These are phyloP conservation scores for Mycocentrospora acerina DNA, from an alignment of 2,329 filamentous ascomycete genomes.

Conservation along the genomic window DNA sequence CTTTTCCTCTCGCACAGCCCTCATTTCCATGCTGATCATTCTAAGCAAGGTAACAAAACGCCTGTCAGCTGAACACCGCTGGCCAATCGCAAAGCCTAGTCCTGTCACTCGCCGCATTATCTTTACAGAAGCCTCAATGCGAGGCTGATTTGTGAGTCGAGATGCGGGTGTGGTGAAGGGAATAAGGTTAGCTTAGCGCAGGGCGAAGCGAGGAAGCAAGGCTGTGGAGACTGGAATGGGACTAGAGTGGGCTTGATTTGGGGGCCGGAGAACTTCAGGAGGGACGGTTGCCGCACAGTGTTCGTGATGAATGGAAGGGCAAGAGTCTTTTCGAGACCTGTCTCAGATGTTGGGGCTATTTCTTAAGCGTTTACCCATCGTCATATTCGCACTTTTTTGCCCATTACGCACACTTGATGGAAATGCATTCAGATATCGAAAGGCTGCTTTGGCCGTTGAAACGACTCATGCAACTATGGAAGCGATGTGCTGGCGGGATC, in stretches of 20 bases:
- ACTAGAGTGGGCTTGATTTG: slow-evolving; percentile 6
- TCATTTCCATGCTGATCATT: slow-evolving; percentile 14
- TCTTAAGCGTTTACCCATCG: too few relatives aligned
- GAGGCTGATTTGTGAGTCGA: slow-evolving; percentile 2
- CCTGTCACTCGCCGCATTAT: slow-evolving; percentile 4
- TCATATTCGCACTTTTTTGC: too few relatives aligned
- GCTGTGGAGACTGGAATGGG: slow-evolving; percentile 11
- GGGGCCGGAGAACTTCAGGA: slow-evolving; percentile 7
- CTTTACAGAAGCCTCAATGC: slow-evolving; percentile 11
- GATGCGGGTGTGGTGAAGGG: slow-evolving; percentile 4
- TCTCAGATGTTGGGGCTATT: too few relatives aligned
- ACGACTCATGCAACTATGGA: too few relatives aligned
- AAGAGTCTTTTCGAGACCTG: too few relatives aligned
- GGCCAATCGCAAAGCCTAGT: slow-evolving; percentile 10
- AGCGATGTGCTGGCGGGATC: too few relatives aligned
- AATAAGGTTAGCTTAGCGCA: slow-evolving; percentile 14
- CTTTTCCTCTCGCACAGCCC: slow-evolving; percentile 19
- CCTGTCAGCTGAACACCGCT: slow-evolving; percentile 1
- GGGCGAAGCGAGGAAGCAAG: slow-evolving; percentile 24
- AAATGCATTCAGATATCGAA: too few relatives aligned
- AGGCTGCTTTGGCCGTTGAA: too few relatives aligned
- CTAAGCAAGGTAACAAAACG: slow-evolving; percentile 5
- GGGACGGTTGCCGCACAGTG: background rate
- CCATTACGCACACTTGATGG: too few relatives aligned
- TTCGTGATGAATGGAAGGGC: slow-evolving; percentile 5